Evolutionary conservation across 768 basidiomycete genomes (phyloP), one percentile per base, ranked within the genome.

Genomic region (Termitomyces sp.): DNA sequence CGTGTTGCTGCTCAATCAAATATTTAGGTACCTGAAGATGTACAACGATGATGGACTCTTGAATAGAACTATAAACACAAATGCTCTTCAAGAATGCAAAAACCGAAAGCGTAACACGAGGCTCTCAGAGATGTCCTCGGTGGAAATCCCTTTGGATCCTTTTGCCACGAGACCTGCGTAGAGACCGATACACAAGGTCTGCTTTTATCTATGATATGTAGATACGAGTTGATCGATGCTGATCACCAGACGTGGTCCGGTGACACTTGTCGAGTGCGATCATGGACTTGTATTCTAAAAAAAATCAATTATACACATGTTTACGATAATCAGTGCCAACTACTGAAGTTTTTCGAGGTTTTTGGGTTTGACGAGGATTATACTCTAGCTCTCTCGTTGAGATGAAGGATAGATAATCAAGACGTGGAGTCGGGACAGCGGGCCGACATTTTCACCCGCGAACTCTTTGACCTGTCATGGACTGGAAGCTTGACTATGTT

Each of bases 61-160:
- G 53, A 78, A 81, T 34, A 76, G 80, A 3, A 75, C 79, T 10
- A 65, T 73, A 46, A 83, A 81, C 2, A 70, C 70, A 47, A 88
- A 87, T 65, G 78, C 80, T 1, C 70, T 81, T 29, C 75, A 75
- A 39, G 86, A 89, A 65, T 90, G 88, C 66, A 83, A 76, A 69
- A 86, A 84, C 64, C 74, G 85, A 53, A 86, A 82, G 60, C 77
- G 78, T 15, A 70, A 81, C 24, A 70, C 70, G 53, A 76, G 70
- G 63, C 68, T 76, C 50, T 74, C 72, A 15, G 72, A 79, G 73
- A 78, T 77, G 49, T 48, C 65, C 4, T 44, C 22, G 10, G 34
- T 46, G 18, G 47, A 9, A 24, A 33, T 15, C 57, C 28, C 31
- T 51, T 24, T 37, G 16, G 20, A 24, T 36, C 1, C 49, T 18